phyloP scores from a whole-genome alignment of 2,329 filamentous ascomycete genomes.

The Laburnicola sp. region DNA sequence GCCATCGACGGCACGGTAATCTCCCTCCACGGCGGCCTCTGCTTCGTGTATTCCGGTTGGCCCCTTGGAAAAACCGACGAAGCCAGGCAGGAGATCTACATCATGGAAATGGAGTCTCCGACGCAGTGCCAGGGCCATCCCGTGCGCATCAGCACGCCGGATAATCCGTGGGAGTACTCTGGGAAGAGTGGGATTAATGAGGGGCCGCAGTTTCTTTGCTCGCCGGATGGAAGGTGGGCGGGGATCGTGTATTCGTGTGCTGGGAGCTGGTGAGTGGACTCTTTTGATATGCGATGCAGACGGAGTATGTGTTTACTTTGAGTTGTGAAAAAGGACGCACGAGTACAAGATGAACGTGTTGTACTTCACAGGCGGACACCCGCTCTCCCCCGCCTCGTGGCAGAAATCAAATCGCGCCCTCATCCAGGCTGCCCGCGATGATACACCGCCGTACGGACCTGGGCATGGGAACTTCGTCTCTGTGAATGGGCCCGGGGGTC shows the following conservation, averaged over 20 bases:
- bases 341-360: slow-evolving; percentile 55
- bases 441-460: slow-evolving; percentile 49
- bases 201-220: slow-evolving; percentile 46
- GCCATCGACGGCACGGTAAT: slow-evolving; percentile 54
- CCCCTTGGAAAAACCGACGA: slow-evolving; percentile 45
- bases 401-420: slow-evolving; percentile 46
- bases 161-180: slow-evolving; percentile 46
- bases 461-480: slow-evolving; percentile 52
- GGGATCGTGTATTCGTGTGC: slow-evolving; percentile 54
- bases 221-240: slow-evolving; percentile 44
- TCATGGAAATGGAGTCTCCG: slow-evolving; percentile 45
- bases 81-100: slow-evolving; percentile 50
- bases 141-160: slow-evolving; percentile 47
- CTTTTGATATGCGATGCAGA: neutral
- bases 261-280: slow-evolving; percentile 39
- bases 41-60: slow-evolving; percentile 54
- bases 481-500: slow-evolving; percentile 36
- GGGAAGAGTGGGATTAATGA: slow-evolving; percentile 52
- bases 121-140: slow-evolving; percentile 42
- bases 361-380: slow-evolving; percentile 47
- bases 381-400: slow-evolving; percentile 45
- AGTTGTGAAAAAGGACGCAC: slow-evolving; percentile 37
- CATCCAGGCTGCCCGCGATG: slow-evolving; percentile 40
- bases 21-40: slow-evolving; percentile 42
- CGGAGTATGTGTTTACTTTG: neutral